These are phyloP conservation scores for Amauroascus verrucosus DNA, from an alignment of 2,329 filamentous ascomycete species.

Conservation along the genomic window DNA sequence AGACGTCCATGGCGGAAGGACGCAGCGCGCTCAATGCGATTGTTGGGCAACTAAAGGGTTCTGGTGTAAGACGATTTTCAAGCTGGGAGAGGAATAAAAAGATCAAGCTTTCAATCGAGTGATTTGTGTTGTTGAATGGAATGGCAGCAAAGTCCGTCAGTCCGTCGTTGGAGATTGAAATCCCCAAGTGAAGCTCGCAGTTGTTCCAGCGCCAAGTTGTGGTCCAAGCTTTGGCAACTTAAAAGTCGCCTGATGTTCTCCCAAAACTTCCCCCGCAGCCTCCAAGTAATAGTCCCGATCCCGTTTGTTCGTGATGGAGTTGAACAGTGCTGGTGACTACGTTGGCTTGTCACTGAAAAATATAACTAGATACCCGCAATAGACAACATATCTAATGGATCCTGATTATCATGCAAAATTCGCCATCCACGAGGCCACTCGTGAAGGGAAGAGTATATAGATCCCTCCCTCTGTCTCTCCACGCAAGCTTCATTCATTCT, in stretches of 20 bases:
- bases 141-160: too few species aligned
- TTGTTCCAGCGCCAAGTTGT: background rate
- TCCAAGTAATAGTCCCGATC: too few species aligned
- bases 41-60: background rate
- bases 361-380: constrained; percentile 13
- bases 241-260: background rate
- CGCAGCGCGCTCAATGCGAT: background rate
- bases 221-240: background rate
- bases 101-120: too few species aligned
- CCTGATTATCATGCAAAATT: constrained; percentile 51
- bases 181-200: background rate
- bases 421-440: constrained; percentile 75
- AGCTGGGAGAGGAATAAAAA: background rate
- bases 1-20: constrained; percentile 12
- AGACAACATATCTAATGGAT: constrained; percentile 28
- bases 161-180: background rate
- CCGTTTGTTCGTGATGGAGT: background rate
- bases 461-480: background rate
- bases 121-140: too few species aligned
- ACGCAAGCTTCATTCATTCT: constrained; percentile 5
- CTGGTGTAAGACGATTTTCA: background rate
- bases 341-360: constrained; percentile 12
- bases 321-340: background rate
- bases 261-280: background rate
- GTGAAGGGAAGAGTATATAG: constrained; percentile 65